phyloP scores from a whole-genome alignment of 768 basidiomycete genomes.

The Phanerochaete sordida region DNA sequence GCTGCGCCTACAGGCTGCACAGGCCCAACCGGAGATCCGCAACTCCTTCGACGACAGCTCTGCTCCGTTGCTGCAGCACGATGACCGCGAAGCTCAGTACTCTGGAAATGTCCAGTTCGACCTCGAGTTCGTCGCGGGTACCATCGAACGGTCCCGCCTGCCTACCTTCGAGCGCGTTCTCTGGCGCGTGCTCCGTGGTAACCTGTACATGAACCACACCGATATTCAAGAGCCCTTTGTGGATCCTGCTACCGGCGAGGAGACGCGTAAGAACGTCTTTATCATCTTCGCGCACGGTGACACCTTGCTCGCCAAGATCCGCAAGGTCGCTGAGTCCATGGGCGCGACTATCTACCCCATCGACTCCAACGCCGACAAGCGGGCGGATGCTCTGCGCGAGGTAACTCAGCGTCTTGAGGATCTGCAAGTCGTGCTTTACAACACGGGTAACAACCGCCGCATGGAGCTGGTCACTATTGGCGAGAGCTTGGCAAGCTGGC shows the following conservation, averaged over 20 bases:
- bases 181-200: constrained; percentile 97
- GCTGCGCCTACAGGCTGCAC: constrained; percentile 57
- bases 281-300: constrained; percentile 99
- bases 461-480: constrained; percentile 81
- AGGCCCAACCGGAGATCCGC: constrained; percentile 74
- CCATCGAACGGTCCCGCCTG: constrained; percentile 88
- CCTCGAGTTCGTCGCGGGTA: constrained; percentile 96
- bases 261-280: constrained; percentile 97
- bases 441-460: constrained; percentile 81
- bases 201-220: constrained; percentile 98
- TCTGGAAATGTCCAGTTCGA: constrained; percentile 64
- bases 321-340: constrained; percentile 99
- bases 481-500: constrained; percentile 84
- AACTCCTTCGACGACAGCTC: constrained; percentile 89
- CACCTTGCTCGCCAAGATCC: constrained; percentile 90
- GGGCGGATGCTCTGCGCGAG: constrained; percentile 84
- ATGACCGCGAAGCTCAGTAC: constrained; percentile 74
- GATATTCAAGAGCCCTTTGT: constrained; percentile 93
- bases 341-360: constrained; percentile 96
- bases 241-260: constrained; percentile 76
- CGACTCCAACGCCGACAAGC: constrained; percentile 91
- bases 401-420: constrained; percentile 90
- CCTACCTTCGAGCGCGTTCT: constrained; percentile 95
- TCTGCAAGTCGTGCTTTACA: constrained; percentile 82
- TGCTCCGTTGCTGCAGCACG: constrained; percentile 87